A percentile compares a stretch with the other conserved stretches of the same genome.
Evolutionary conservation across 2,329 filamentous ascomycete species (phyloP).

Genomic region (Trichophyton mentagrophytes): DNA sequence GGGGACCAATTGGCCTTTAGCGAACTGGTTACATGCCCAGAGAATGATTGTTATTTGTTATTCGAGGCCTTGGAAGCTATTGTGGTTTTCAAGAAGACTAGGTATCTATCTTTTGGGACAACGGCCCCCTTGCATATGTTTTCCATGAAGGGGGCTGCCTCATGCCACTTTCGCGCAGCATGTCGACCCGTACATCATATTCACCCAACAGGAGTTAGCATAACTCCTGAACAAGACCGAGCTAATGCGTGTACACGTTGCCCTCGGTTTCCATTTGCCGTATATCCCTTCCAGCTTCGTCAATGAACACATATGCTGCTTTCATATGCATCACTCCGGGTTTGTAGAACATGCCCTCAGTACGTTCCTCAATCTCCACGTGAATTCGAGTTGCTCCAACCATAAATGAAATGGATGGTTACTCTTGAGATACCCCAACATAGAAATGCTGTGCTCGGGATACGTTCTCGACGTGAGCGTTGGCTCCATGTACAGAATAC

Average conservation of each 20-base stretch:
- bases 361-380: constrained; percentile 1
- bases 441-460: neutral
- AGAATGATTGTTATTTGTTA: neutral
- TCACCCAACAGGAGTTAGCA: neutral
- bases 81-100: neutral
- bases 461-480: neutral
- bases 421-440: neutral
- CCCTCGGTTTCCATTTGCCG: neutral
- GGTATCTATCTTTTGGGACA: neutral
- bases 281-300: neutral
- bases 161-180: too few species aligned
- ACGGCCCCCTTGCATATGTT: neutral
- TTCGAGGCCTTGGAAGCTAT: neutral
- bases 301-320: neutral
- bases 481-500: neutral
- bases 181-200: neutral
- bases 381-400: neutral
- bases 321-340: neutral
- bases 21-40: constrained; percentile 1
- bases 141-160: neutral
- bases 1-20: neutral
- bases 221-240: neutral
- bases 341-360: neutral
- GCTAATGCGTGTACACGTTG: neutral
- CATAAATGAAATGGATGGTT: neutral